These are phyloP conservation scores for Teratosphaeria zuluensis DNA, from an alignment of 2,329 filamentous ascomycete genomes.

Conservation along the genomic window DNA sequence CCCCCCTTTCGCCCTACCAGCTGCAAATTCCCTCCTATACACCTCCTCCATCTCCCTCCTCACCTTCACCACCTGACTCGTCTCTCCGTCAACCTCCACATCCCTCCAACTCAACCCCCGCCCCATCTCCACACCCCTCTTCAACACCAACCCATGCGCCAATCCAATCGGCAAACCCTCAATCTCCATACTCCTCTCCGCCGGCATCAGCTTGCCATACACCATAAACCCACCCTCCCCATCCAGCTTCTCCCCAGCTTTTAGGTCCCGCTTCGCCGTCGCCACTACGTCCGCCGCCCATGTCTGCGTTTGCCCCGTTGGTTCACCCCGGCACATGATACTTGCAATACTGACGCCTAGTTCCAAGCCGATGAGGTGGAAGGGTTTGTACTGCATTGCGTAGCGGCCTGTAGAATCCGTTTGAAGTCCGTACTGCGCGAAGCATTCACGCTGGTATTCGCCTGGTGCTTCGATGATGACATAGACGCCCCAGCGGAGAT, in stretches of 20 bases:
- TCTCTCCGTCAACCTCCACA: constrained; percentile 33
- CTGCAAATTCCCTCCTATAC: constrained; percentile 17
- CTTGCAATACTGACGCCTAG: constrained; percentile 35
- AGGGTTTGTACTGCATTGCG: constrained; percentile 39
- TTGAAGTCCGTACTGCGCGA: constrained; percentile 37
- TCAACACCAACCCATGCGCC: constrained; percentile 34
- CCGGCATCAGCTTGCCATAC: constrained; percentile 36
- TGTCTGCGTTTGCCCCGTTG: constrained; percentile 36
- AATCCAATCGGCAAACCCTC: constrained; percentile 36
- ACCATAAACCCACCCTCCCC: constrained; percentile 39
- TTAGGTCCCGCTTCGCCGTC: constrained; percentile 38
- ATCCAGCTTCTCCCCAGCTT: constrained; percentile 36
- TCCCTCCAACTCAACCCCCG: constrained; percentile 36
- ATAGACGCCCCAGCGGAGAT: constrained; percentile 37
- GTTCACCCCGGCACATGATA: constrained; percentile 39
- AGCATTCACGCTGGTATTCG: constrained; percentile 35
- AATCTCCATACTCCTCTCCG: constrained; percentile 31
- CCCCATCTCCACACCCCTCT: constrained; percentile 33
- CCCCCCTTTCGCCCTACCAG: neutral
- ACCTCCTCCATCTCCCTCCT: constrained; percentile 37
- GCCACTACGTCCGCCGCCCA: constrained; percentile 39
- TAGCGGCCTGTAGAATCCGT: constrained; percentile 34
- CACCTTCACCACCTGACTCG: constrained; percentile 29
- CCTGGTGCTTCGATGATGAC: constrained; percentile 35
- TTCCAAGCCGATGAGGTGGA: constrained; percentile 40